A percentile compares a stretch with the other conserved stretches of the same genome.
These are phyloP conservation scores for Cercospora beticola DNA, from an alignment of 2,329 filamentous ascomycete genomes.

Conservation along the genomic window DNA sequence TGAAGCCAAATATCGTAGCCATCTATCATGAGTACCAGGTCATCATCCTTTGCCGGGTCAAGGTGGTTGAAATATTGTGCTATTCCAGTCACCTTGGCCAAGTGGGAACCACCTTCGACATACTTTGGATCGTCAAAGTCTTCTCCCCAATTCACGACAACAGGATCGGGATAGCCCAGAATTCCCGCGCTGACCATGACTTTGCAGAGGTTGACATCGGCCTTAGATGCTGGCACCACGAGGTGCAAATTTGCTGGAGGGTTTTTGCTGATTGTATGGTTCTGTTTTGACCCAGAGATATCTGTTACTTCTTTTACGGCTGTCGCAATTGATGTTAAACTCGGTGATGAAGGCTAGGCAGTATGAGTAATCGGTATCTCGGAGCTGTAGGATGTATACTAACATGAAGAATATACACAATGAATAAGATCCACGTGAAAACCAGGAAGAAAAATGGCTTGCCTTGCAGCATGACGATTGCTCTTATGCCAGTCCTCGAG, in stretches of 20 bases:
- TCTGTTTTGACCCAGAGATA: constrained; percentile 3
- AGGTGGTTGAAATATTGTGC: constrained; percentile 29
- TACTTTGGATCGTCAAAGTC: constrained; percentile 19
- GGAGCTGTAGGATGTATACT: not conserved
- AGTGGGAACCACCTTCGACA: constrained; percentile 37
- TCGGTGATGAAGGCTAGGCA: not conserved
- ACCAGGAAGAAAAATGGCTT: constrained; percentile 14
- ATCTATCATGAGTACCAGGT: constrained; percentile 64
- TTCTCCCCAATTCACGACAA: constrained; percentile 30
- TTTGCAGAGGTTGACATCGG: constrained; percentile 32
- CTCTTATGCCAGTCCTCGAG: constrained; percentile 11
- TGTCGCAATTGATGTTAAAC: not conserved
- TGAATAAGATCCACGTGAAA: constrained; percentile 14
- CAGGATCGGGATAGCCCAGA: constrained; percentile 30
- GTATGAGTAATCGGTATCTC: not conserved
- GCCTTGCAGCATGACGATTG: constrained; percentile 15
- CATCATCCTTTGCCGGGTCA: constrained; percentile 37
- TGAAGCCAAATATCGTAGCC: constrained; percentile 65
- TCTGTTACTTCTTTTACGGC: not conserved
- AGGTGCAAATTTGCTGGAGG: constrained; percentile 29
- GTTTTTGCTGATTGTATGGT: constrained; percentile 8
- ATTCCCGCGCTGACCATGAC: constrained; percentile 29
- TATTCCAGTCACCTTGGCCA: constrained; percentile 33
- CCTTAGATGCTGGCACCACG: constrained; percentile 28
- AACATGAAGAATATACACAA: constrained; percentile 15